Conservation (phyloP, 306 rosid genomes). For the Dryas drummondii region DNA sequence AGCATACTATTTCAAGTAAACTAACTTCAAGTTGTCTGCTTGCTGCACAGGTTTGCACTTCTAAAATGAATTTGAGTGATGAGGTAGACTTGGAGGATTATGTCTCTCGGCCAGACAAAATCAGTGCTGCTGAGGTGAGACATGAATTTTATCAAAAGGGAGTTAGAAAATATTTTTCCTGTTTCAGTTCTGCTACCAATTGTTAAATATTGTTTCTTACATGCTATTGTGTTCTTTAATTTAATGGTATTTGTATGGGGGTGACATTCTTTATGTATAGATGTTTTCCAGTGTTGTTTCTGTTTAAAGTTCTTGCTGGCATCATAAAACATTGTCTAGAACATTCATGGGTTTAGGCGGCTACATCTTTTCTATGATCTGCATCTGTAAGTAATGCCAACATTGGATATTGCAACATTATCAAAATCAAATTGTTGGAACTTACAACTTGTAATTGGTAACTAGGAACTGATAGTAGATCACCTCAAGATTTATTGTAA, state of each 20-base stretch:
- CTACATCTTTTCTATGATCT: neutral
- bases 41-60: constrained; percentile 81
- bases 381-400: neutral
- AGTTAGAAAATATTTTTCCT: neutral
- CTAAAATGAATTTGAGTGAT: constrained; percentile 95
- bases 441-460: neutral
- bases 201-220: neutral
- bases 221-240: too few relatives aligned
- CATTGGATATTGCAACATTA: neutral
- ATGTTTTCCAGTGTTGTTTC: too few relatives aligned
- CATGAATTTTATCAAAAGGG: neutral
- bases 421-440: neutral
- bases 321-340: too few relatives aligned
- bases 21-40: neutral
- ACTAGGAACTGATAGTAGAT: neutral
- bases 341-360: neutral
- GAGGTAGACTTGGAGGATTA: constrained; percentile 98
- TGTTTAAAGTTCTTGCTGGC: too few relatives aligned
- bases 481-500: neutral
- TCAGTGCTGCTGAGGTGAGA: constrained; percentile 99
- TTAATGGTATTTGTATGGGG: too few relatives aligned
- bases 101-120: constrained; percentile 98
- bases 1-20: constrained; percentile 13
- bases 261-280: too few relatives aligned
- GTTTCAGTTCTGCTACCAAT: neutral